Evolutionary conservation across 805 yeast species (phyloP).

Genomic region (Barnettozyma pratensis): DNA sequence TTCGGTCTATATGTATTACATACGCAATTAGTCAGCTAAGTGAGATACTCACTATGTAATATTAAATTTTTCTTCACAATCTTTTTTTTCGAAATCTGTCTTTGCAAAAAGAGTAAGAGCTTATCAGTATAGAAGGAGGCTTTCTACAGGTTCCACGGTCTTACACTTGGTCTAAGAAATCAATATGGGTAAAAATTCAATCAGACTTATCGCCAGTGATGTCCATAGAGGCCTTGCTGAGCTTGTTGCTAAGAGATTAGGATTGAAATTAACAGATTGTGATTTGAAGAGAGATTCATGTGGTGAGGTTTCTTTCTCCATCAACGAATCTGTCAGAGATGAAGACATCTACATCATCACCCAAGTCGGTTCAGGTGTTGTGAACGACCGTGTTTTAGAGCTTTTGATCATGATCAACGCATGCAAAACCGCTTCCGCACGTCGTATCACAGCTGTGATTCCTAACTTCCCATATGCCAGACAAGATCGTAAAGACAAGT

Average conservation of each 20-base stretch:
- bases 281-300: constrained; percentile 62
- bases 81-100: too few relatives aligned
- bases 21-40: too few relatives aligned
- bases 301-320: constrained; percentile 70
- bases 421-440: constrained; percentile 76
- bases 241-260: constrained; percentile 59
- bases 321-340: constrained; percentile 80
- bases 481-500: constrained; percentile 81
- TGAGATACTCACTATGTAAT: too few relatives aligned
- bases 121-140: too few relatives aligned
- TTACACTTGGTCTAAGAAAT: background rate
- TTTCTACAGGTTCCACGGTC: too few relatives aligned
- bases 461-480: constrained; percentile 88
- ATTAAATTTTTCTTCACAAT: too few relatives aligned
- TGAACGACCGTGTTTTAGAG: constrained; percentile 72
- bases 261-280: constrained; percentile 55
- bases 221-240: constrained; percentile 65
- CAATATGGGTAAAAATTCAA: constrained; percentile 65
- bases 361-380: constrained; percentile 75
- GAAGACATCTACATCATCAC: constrained; percentile 77
- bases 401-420: constrained; percentile 75
- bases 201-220: constrained; percentile 63
- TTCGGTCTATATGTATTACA: too few relatives aligned
- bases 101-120: too few relatives aligned
- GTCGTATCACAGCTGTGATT: constrained; percentile 76